Evolutionary conservation across 108 stramenopile genomes (phyloP), one percentile per base, ranked within the genome.

Genomic region (Skeletonema tropicum): DNA sequence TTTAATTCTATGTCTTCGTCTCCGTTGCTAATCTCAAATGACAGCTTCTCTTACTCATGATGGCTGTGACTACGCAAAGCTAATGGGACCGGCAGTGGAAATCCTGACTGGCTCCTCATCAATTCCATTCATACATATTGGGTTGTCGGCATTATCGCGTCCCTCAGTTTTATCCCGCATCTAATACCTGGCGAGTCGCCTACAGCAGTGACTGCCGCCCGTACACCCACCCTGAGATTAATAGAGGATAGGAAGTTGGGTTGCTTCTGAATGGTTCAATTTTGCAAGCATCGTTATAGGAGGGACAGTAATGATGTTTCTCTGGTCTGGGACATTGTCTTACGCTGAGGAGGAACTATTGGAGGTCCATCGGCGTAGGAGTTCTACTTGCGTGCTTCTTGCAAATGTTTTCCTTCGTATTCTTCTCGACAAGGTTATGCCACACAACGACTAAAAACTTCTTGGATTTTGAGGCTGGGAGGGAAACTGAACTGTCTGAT

Each of bases 111-210:
- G 80, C 26, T 67, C 71, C 21, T 33, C 71, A 6, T 46, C 52
- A 19, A 66, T 82, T 10, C 76, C 80, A 0, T 82, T 42, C 46
- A 63, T 77, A 19, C 71, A 82, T 60, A 41, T 48, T 12, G 80
- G 80, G 5, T 67, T 72, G 76, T 36, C 76, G 30, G 80, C 59
- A 15, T 82, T 82, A 77, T 67, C 76, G 76, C 1, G 61, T 82
- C 45, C 80, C 80, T 10, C 76, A 64, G 25, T 82, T 67, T 35
- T 82, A 82, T 41, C 76, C 76, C 19, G 75, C 52, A 2, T 42
- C 76, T 4, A 67, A 77, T 55, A 11, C 57, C 12, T 82, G 80
- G 80, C 38, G 57, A n/a, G 76, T 82, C 46, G 70, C 59, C 0
- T 76, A 76, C 35, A 73, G 39, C 35, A 70, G 63, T 26, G 76